A percentile compares a stretch with the other conserved stretches of the same genome.
Evolutionary conservation across 179 eudicot species (phyloP).

Genomic region (Spinacia oleracea): DNA sequence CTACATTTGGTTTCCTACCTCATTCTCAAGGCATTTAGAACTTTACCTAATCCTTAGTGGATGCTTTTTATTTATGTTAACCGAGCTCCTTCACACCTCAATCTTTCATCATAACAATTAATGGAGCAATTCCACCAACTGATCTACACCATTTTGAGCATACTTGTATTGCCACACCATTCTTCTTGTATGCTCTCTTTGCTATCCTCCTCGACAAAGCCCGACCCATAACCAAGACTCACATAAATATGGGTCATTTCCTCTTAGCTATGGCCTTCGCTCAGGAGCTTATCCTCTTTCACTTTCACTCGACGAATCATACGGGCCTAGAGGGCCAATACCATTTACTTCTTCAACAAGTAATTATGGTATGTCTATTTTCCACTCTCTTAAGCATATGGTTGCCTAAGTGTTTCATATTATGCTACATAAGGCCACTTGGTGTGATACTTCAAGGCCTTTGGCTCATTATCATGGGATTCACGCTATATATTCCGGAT

Average conservation of each 20-base stretch:
- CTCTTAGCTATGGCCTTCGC: slow-evolving; percentile 34
- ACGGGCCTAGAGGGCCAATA: slow-evolving; percentile 44
- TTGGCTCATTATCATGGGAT: slow-evolving; percentile 43
- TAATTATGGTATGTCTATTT: slow-evolving; percentile 32
- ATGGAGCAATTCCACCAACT: slow-evolving; percentile 35
- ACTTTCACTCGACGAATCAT: slow-evolving; percentile 50
- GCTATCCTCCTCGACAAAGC: slow-evolving; percentile 39
- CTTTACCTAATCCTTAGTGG: slow-evolving; percentile 35
- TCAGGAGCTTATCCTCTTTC: slow-evolving; percentile 41
- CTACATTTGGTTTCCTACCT: slow-evolving; percentile 40
- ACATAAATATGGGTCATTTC: slow-evolving; percentile 24
- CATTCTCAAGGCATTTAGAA: slow-evolving; percentile 37
- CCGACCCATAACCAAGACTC: slow-evolving; percentile 14
- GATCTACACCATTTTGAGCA: slow-evolving; percentile 45
- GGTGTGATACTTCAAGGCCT: slow-evolving; percentile 35
- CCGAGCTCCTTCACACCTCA: slow-evolving; percentile 27
- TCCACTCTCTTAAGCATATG: slow-evolving; percentile 36
- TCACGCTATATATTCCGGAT: slow-evolving; percentile 36
- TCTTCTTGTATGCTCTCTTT: slow-evolving; percentile 34
- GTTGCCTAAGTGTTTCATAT: slow-evolving; percentile 35
- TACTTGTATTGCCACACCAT: slow-evolving; percentile 35
- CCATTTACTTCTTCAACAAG: slow-evolving; percentile 38
- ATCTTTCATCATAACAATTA: slow-evolving; percentile 28
- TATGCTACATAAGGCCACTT: slow-evolving; percentile 33
- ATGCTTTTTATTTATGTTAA: slow-evolving; percentile 25